Evolutionary conservation across 371 early-diverging fungal genomes (phyloP).

Genomic region (Saksenaea oblongispora): DNA sequence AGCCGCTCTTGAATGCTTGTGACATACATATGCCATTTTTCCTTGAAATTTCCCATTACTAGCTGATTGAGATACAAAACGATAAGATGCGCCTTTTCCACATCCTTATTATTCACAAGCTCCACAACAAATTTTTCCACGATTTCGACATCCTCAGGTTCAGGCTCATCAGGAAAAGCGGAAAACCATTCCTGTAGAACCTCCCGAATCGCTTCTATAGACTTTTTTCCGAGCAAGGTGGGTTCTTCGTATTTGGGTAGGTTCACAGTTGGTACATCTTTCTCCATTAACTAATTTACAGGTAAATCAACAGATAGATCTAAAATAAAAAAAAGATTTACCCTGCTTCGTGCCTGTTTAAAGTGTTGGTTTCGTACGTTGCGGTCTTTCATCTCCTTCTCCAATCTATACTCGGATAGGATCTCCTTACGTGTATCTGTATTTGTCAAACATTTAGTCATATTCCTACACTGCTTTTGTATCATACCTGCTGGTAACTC

Average conservation of each 20-base stretch:
- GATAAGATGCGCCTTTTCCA: slow-evolving; percentile 37
- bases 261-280: neutral
- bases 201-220: slow-evolving; percentile 27
- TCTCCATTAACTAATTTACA: neutral
- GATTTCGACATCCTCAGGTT: slow-evolving; percentile 36
- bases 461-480: no score
- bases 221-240: slow-evolving; percentile 25
- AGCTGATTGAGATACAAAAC: slow-evolving; percentile 26
- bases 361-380: slow-evolving; percentile 10
- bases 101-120: slow-evolving; percentile 24
- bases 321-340: neutral
- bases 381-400: slow-evolving; percentile 11
- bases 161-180: slow-evolving; percentile 25
- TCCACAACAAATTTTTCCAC: slow-evolving; percentile 27
- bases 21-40: neutral
- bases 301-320: neutral
- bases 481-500: slow-evolving; percentile 32
- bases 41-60: neutral
- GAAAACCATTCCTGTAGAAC: slow-evolving; percentile 32
- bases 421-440: slow-evolving; percentile 23
- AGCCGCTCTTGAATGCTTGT: neutral
- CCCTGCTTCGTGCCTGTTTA: slow-evolving; percentile 10
- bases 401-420: slow-evolving; percentile 11
- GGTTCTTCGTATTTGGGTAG: slow-evolving; percentile 16
- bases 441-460: neutral